Percentiles rank a stretch among this genome's conserved stretches.
Evolutionary conservation across 1,139 yeast species (phyloP).

Genomic region (Candida pseudocylindracea): DNA sequence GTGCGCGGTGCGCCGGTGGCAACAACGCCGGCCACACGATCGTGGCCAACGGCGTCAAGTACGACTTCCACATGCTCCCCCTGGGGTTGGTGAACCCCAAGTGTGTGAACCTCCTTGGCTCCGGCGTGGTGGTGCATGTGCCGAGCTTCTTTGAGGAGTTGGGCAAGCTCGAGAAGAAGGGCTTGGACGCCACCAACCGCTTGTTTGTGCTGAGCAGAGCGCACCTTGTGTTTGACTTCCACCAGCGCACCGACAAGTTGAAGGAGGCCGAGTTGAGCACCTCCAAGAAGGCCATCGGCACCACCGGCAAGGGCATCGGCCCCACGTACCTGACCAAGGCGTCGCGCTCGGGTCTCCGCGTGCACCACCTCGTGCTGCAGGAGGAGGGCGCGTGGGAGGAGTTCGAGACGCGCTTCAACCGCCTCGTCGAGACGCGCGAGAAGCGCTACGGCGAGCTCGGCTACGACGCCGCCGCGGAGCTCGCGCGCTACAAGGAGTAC

Average conservation of each 20-base stretch:
- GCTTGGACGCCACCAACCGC: constrained; percentile 59
- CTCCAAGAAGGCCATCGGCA: constrained; percentile 83
- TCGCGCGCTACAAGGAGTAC: constrained; percentile 51
- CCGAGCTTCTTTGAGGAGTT: constrained; percentile 87
- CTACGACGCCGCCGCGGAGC: constrained; percentile 63
- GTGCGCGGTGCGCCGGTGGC: constrained; percentile 98
- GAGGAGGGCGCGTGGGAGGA: constrained; percentile 89
- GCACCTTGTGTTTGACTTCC: constrained; percentile 92
- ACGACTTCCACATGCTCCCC: constrained; percentile 97
- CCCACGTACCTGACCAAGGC: constrained; percentile 97
- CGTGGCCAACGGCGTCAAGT: constrained; percentile 70
- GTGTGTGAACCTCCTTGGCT: constrained; percentile 76
- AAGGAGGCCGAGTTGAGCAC: constrained; percentile 81
- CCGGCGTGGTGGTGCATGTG: constrained; percentile 91
- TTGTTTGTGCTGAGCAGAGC: constrained; percentile 84
- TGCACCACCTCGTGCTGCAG: constrained; percentile 82
- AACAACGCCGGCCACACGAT: constrained; percentile 98
- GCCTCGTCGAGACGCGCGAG: constrained; percentile 60
- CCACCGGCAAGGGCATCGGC: constrained; percentile 98
- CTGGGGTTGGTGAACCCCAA: constrained; percentile 89
- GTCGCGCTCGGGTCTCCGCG: constrained; percentile 89
- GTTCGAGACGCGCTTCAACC: constrained; percentile 56
- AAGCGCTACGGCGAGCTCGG: constrained; percentile 89
- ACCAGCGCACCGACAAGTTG: constrained; percentile 86
- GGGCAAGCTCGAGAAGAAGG: constrained; percentile 58